phyloP scores from a whole-genome alignment of 169 alveolate species.

The Babesia ovata region DNA sequence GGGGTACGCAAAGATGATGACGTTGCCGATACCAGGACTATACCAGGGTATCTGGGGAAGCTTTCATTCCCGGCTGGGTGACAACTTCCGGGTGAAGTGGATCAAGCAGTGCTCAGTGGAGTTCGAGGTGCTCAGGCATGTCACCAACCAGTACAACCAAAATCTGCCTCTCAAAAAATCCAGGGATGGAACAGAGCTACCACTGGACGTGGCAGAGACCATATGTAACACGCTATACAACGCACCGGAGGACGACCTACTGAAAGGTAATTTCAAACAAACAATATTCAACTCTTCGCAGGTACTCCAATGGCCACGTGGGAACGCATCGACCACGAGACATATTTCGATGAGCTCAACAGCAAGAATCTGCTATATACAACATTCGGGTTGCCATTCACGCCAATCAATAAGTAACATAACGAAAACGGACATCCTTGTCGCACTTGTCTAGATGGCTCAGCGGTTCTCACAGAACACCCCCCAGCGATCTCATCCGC shows the following conservation, averaged over 20 bases:
- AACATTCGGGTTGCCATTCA: constrained; percentile 25
- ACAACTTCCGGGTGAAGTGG: constrained; percentile 85
- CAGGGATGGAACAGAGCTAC: constrained; percentile 83
- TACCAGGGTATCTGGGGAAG: constrained; percentile 81
- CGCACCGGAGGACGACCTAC: constrained; percentile 44
- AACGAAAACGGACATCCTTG: neutral
- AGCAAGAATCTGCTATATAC: constrained; percentile 31
- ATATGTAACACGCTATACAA: constrained; percentile 66
- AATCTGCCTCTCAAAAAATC: constrained; percentile 79
- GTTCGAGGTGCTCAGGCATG: constrained; percentile 73
- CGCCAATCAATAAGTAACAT: constrained; percentile 13
- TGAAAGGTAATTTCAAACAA: constrained; percentile 22
- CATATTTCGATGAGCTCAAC: constrained; percentile 44
- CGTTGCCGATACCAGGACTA: constrained; percentile 68
- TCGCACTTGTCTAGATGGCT: neutral
- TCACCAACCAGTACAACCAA: constrained; percentile 79
- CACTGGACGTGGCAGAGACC: constrained; percentile 70
- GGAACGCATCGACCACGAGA: constrained; percentile 44
- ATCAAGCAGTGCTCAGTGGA: constrained; percentile 77
- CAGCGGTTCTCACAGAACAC: too few relatives aligned
- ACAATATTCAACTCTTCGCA: neutral
- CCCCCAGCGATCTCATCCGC: too few relatives aligned
- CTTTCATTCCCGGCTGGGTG: constrained; percentile 70
- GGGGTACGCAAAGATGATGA: constrained; percentile 81
- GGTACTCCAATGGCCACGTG: constrained; percentile 46